Evolutionary conservation across 2,329 filamentous ascomycete species (phyloP), one percentile per base, ranked within the genome.

Genomic region (Diaporthe nobilis): DNA sequence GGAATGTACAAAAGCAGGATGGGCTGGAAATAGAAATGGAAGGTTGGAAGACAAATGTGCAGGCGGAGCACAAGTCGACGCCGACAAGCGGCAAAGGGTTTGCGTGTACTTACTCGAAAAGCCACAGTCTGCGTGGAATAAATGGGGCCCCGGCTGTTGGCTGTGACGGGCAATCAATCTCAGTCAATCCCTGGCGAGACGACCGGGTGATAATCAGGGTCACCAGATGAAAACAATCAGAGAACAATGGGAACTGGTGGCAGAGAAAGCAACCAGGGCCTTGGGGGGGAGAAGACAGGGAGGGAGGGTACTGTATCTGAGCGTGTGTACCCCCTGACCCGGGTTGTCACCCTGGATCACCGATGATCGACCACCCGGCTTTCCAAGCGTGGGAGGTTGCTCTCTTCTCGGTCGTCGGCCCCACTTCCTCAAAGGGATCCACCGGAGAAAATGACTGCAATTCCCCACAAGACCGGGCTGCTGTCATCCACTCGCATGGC

Each of bases 91-190:
- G 65, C 61, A 73, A 70, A 65, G 1, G 1, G 31, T 67, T n/a
- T 76, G 75, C 71, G 65, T 67, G 63, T 55, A 74, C 75, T 71
- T 70, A 57, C 74, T 61, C 49, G 61, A 74, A 60, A 68, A 76
- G 75, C 75, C 75, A 76, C 75, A 63, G 74, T 51, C 44, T 67
- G 53, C 60, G 71, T 71, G 74, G 61, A 72, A 75, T 61, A 47
- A 55, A 22, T 73, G 74, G 61, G 28, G 63, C 44, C 31, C 55
- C n/a, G 70, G 71, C 12, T 42, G 31, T n/a, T 28, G 55, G 31
- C 57, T 63, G 71, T 61, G 71, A 60, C 28, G 44, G 68, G 51
- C 74, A 75, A 53, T 75, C 70, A 75, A 75, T 73, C 74, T 74
- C 74, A 74, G 63, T 76, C 74, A 39, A 63, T 72, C 71, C 57